phyloP scores from a whole-genome alignment of 306 rosid genomes.

The Prunus davidiana region DNA sequence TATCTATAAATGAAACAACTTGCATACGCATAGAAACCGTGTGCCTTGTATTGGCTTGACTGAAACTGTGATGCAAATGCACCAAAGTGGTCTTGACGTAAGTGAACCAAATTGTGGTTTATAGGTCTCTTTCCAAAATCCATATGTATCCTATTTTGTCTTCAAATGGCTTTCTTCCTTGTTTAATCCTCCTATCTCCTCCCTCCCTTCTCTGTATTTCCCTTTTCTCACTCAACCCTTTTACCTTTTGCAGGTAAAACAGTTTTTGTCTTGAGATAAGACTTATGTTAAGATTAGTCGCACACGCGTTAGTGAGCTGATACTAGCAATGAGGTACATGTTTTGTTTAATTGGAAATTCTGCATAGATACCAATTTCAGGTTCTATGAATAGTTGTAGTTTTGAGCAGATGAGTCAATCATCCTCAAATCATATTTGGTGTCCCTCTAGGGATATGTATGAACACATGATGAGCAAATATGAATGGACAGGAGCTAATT shows the following conservation, averaged over 20 bases:
- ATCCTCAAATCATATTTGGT: not conserved
- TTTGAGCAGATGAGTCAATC: slow-evolving; percentile 9
- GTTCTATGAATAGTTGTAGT: not conserved
- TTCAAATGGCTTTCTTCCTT: too few relatives aligned
- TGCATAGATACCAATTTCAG: not conserved
- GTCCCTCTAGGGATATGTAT: not conserved
- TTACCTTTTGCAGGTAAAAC: too few relatives aligned
- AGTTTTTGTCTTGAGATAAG: too few relatives aligned
- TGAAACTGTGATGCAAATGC: slow-evolving; percentile 4
- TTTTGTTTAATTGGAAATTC: too few relatives aligned
- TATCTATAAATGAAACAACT: slow-evolving; percentile 3
- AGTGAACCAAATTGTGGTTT: not conserved
- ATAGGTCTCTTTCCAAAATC: too few relatives aligned
- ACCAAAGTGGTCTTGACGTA: not conserved
- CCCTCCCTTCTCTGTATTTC: too few relatives aligned
- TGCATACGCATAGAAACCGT: slow-evolving; percentile 5
- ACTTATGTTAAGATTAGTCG: too few relatives aligned
- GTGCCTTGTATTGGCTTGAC: slow-evolving; percentile 1
- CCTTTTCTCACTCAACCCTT: too few relatives aligned
- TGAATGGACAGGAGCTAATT: not conserved
- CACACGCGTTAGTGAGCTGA: too few relatives aligned
- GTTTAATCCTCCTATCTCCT: too few relatives aligned
- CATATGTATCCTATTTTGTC: too few relatives aligned
- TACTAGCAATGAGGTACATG: too few relatives aligned
- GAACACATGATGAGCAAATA: slow-evolving; percentile 5